Percentiles rank a stretch among this genome's conserved stretches.
Evolutionary conservation across 2,329 filamentous ascomycete species (phyloP).

Genomic region (Colletotrichum brevisporum): DNA sequence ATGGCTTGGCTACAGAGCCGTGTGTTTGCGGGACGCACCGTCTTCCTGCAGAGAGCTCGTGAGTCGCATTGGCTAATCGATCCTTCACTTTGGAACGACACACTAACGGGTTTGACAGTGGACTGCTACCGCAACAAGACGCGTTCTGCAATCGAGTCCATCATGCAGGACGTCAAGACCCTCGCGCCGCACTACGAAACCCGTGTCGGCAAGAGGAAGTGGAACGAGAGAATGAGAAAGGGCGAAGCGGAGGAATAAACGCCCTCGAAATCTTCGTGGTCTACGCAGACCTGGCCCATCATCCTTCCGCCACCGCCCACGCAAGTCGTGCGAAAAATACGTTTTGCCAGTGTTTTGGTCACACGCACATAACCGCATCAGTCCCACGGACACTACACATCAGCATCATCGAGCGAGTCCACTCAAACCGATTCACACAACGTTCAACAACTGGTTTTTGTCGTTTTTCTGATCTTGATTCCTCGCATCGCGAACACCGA

Average conservation of each 20-base stretch:
- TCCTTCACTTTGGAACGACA: not conserved
- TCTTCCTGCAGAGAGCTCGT: slow-evolving; percentile 94
- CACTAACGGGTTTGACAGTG: slow-evolving; percentile 66
- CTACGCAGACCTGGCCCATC: too few species aligned
- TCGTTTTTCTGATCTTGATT: slow-evolving; percentile 7
- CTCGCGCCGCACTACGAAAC: slow-evolving; percentile 91
- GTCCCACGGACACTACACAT: slow-evolving; percentile 23
- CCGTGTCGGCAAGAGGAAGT: slow-evolving; percentile 85
- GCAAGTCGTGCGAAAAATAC: slow-evolving; percentile 4
- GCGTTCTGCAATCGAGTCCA: slow-evolving; percentile 81
- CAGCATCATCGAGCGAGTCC: slow-evolving; percentile 38
- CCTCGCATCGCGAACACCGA: slow-evolving; percentile 32
- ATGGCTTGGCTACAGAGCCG: slow-evolving; percentile 98
- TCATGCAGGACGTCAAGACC: slow-evolving; percentile 80
- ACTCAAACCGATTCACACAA: slow-evolving; percentile 18
- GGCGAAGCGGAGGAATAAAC: slow-evolving; percentile 46
- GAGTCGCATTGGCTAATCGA: slow-evolving; percentile 61
- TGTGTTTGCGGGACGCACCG: slow-evolving; percentile 86
- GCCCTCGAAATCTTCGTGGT: too few species aligned
- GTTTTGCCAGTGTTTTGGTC: slow-evolving; percentile 20
- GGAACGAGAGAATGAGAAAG: slow-evolving; percentile 70
- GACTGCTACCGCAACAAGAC: slow-evolving; percentile 97
- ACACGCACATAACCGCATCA: slow-evolving; percentile 30
- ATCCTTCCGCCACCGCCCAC: not conserved
- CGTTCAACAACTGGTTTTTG: slow-evolving; percentile 6